Evolutionary conservation across 169 alveolate species (phyloP).

Genomic region (Eimeria necatrix): DNA sequence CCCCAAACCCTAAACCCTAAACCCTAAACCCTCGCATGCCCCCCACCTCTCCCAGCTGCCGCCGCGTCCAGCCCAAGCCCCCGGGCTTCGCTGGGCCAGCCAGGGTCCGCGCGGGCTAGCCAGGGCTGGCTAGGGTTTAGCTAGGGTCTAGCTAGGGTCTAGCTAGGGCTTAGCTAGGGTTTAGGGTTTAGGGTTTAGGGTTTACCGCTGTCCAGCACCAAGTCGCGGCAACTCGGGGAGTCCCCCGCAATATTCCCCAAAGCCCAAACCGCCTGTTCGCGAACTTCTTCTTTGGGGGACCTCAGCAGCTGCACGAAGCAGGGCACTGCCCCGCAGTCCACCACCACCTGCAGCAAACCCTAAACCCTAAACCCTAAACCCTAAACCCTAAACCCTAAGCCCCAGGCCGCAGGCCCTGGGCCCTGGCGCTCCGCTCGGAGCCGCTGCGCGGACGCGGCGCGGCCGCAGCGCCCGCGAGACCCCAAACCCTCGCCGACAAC

Average conservation of each 20-base stretch:
- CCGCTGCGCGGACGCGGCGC: not conserved
- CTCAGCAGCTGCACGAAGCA: slow-evolving; percentile 85
- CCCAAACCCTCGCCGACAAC: too few species aligned
- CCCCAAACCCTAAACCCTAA: slow-evolving; percentile 28
- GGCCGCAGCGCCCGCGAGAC: too few species aligned
- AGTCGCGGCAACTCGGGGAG: slow-evolving; percentile 95
- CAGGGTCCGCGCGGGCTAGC: not conserved
- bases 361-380: slow-evolving; percentile 40
- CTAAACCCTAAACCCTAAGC: slow-evolving; percentile 50
- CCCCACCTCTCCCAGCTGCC: too few species aligned
- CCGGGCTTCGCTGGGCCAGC: too few species aligned
- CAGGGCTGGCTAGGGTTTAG: not conserved
- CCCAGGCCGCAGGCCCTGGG: slow-evolving; percentile 9
- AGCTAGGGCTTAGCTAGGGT: not conserved
- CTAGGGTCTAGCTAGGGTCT: not conserved
- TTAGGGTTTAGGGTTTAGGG: slow-evolving; percentile 47
- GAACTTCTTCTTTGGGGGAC: slow-evolving; percentile 95
- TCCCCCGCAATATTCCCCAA: slow-evolving; percentile 99
- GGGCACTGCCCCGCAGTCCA: slow-evolving; percentile 78
- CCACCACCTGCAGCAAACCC: slow-evolving; percentile 64
- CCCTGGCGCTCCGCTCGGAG: too few species aligned
- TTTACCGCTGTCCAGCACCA: slow-evolving; percentile 79
- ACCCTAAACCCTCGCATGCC: slow-evolving; percentile 60
- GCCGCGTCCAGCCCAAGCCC: too few species aligned
- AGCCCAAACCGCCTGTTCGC: slow-evolving; percentile 99